phyloP scores from a whole-genome alignment of 2,329 filamentous ascomycete genomes.

The Scedosporium aurantiacum region DNA sequence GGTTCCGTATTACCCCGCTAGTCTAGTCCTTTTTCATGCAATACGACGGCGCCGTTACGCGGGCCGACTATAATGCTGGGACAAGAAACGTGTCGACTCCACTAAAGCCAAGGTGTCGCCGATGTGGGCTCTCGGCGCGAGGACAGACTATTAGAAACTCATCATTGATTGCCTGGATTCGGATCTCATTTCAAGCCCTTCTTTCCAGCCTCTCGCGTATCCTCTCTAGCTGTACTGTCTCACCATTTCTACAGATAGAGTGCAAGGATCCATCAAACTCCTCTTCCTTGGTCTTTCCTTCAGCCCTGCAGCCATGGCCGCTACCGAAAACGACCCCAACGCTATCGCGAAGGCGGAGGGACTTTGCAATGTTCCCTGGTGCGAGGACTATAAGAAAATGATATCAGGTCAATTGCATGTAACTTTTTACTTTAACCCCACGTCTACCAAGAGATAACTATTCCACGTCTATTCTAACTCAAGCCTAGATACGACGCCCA shows the following conservation, averaged over 20 bases:
- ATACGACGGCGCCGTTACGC: no score
- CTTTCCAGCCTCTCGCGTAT: not conserved
- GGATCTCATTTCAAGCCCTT: not conserved
- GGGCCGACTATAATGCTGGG: no score
- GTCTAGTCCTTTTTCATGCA: no score
- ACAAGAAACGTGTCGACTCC: no score
- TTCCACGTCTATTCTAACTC: not conserved
- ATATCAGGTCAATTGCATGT: constrained; percentile 49
- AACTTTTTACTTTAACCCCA: not conserved
- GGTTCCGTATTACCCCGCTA: no score
- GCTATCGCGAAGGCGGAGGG: constrained; percentile 34
- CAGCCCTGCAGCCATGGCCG: constrained; percentile 14
- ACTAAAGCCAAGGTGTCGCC: no score
- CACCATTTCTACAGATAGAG: not conserved
- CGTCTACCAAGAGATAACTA: not conserved
- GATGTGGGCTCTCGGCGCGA: no score
- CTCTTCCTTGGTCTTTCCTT: not conserved
- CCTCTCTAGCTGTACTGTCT: not conserved
- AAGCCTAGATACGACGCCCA: constrained; percentile 36
- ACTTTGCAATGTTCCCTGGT: constrained; percentile 41
- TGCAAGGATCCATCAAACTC: not conserved
- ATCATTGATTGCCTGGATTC: not conserved
- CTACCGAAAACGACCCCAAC: constrained; percentile 24
- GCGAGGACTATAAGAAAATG: constrained; percentile 54
- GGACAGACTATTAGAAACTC: not conserved